Base-by-base conservation (phyloP, 179 eudicot species). In the Beta macrorhiza region DNA sequence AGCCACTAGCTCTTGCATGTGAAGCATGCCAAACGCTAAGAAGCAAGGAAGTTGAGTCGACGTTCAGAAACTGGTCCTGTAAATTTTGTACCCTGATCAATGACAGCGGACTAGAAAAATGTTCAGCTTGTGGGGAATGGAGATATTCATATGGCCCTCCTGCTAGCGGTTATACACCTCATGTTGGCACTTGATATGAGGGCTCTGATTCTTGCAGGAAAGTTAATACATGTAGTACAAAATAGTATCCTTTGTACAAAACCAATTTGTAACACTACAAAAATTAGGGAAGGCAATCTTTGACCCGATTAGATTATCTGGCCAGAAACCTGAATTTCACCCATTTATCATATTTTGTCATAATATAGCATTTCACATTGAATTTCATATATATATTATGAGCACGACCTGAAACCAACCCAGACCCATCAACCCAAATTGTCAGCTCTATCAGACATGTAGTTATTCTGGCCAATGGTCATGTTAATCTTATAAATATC, bases 51-150 rank as follows among this genome's bases (percentile, higher is more conserved):
- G 72, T 22, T 1, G 88, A 55, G 49, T 37, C 44, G 25, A 73
- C 84, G 78, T 62, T 51, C 64, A 86, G 83, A 69, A 69, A 64
- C 53, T 94, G 98, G 96, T 85, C 91, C 2, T 94, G 98, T 87
- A 93, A 90, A 80, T 89, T 93, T 80, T 94, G 98, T 83, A 93
- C 97, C 65, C 70, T 94, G 83, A 82, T 87, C 20, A 94, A 94
- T 78, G 69, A 79, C 74, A 70, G 72, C 16, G 87, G 75, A 58
- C 69, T 83, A n/a, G 91, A 90, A 25, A 87, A 83, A 77, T 94
- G 98, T 85, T 74, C 76, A 37, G 94, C 90, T 75, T 94, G 98
- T 82, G 94, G 90, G 32, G 93, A 91, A 83, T 93, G 96, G 98
- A 90, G 93, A 87, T 94, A 90, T 82, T 93, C 98, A 1, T 84